Evolutionary conservation across 2,329 filamentous ascomycete genomes (phyloP), one percentile per base, ranked within the genome.

Genomic region (Tolypocladium ovalisporum): DNA sequence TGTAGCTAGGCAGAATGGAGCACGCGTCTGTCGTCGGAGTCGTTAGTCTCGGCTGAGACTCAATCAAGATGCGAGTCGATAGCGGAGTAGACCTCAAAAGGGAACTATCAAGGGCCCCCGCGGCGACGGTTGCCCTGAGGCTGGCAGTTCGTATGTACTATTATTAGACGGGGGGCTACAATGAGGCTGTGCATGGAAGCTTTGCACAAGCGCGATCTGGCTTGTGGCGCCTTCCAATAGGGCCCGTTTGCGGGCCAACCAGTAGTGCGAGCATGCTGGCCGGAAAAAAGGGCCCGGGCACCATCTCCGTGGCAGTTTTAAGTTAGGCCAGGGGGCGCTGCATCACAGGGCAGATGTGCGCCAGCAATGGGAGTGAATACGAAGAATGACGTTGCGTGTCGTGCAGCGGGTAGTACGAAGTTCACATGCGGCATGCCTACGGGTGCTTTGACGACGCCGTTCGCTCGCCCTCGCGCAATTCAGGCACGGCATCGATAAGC

Each of bases 331-430:
- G 24, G 47, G 47, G 29, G 47, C 9, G 19, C 2, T 51, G 44
- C 3, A n/a, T 34, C 47, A 51, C 27, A 29, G 27, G 27, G 4
- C 7, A 29, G 27, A 19, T 13, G 44, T 32, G 17, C 32, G 24
- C 44, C 27, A 1, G 15, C 17, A 15, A 27, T 19, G 8, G 17
- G 47, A n/a, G 47, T 44, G 56, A 54, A 57, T 57, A 57, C 56
- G 56, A 57, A 57, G 51, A 47, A 54, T 57, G 56, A 57, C 47
- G 47, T 51, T 22, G 47, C 13, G 29, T 29, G 47, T 32, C 47
- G 17, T 29, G 17, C 47, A n/a, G n/a, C n/a, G n/a, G n/a, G n/a
- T n/a, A 15, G 44, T n/a, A 32, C 17, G 44, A 29, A 6, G 44
- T 19, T 9, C 27, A 32, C 15, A 12, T 34, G 47, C 29, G 47